Evolutionary conservation across 108 stramenopile genomes (phyloP).

Genomic region (Aurantiochytrium sp.): DNA sequence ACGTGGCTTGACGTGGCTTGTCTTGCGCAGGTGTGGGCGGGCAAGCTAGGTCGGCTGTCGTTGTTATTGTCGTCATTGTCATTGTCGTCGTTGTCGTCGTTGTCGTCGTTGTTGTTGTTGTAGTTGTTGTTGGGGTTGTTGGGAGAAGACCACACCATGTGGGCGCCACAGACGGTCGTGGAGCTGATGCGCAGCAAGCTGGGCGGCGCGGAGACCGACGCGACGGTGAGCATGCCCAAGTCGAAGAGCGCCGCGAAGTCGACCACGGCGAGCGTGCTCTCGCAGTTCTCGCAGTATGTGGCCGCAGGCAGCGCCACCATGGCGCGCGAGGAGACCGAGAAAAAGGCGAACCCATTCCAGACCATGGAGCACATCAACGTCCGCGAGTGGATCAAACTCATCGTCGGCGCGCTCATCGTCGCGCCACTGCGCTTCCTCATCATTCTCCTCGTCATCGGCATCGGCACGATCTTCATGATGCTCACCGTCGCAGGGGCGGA

Average conservation of each 20-base stretch:
- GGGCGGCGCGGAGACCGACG: background rate
- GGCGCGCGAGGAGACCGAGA: background rate
- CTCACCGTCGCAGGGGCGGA: background rate
- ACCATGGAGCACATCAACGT: background rate
- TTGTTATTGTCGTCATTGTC: too few relatives aligned
- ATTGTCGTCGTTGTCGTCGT: too few relatives aligned
- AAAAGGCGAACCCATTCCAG: slow-evolving; percentile 13
- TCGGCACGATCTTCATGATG: background rate
- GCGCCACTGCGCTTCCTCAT: background rate
- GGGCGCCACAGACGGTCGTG: background rate
- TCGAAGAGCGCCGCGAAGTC: too few relatives aligned
- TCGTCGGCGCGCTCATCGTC: background rate
- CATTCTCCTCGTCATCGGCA: background rate
- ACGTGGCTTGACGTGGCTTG: too few relatives aligned
- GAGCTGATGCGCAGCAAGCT: background rate
- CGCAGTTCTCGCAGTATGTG: background rate
- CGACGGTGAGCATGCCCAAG: too few relatives aligned
- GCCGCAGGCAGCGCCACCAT: background rate
- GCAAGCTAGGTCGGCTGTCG: too few relatives aligned
- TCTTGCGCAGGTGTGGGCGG: too few relatives aligned
- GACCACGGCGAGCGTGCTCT: too few relatives aligned
- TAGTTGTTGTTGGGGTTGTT: too few relatives aligned
- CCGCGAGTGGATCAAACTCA: slow-evolving; percentile 7
- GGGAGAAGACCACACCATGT: background rate
- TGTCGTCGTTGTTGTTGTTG: too few relatives aligned